Evolutionary conservation across 2,329 filamentous ascomycete species (phyloP).

Genomic region (Teratosphaeria gauchensis): DNA sequence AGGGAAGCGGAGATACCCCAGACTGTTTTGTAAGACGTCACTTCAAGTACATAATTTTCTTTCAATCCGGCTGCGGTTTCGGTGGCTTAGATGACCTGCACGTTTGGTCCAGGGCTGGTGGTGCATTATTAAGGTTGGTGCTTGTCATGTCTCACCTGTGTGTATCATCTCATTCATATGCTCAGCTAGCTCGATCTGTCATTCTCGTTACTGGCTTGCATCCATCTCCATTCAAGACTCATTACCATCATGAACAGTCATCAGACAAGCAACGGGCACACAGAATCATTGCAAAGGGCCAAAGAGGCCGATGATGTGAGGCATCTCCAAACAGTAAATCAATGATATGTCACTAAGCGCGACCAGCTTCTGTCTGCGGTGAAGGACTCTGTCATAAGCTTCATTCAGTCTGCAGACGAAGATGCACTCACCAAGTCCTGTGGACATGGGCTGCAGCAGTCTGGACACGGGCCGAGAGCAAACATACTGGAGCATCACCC

Average conservation of each 20-base stretch:
- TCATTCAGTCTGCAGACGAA: conserved; percentile 61
- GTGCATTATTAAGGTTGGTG: neutral
- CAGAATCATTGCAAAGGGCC: conserved; percentile 18
- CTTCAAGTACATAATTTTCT: neutral
- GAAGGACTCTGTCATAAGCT: conserved; percentile 58
- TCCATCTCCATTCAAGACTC: neutral
- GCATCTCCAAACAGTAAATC: neutral
- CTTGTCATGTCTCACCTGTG: neutral
- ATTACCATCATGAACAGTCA: neutral
- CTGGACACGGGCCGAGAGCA: conserved; percentile 34
- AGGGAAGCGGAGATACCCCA: conserved; percentile 9
- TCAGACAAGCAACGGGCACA: neutral
- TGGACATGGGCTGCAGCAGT: conserved; percentile 51
- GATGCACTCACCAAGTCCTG: conserved; percentile 46
- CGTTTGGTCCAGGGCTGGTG: neutral
- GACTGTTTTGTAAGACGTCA: conserved; percentile 3
- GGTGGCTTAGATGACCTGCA: neutral
- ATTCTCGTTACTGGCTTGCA: neutral
- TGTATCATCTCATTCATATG: neutral
- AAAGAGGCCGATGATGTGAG: conserved; percentile 28
- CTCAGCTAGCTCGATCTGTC: neutral
- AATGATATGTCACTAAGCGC: neutral
- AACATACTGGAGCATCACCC: conserved; percentile 35
- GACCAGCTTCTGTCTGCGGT: conserved; percentile 58
- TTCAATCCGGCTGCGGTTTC: neutral